Conservation (phyloP, 2,329 filamentous ascomycete genomes). For the Aspergillus thermomutatus region DNA sequence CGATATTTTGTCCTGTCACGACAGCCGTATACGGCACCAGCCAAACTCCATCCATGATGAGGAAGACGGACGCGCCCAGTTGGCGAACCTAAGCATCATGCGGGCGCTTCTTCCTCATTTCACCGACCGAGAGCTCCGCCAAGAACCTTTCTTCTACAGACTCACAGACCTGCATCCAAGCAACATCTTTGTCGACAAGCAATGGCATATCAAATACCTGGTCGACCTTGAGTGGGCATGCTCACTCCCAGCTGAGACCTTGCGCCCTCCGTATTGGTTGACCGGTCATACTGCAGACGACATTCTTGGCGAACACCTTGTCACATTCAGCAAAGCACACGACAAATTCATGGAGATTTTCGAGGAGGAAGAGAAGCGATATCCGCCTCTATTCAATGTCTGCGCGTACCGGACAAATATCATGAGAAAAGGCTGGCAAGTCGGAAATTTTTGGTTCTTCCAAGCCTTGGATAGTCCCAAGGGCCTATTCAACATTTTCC, state of each 20-base stretch:
- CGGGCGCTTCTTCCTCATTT: constrained; percentile 25
- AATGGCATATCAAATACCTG: constrained; percentile 21
- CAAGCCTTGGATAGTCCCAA: constrained; percentile 24
- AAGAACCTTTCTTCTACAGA: constrained; percentile 32
- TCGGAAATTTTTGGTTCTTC: constrained; percentile 26
- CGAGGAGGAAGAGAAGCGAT: constrained; percentile 15
- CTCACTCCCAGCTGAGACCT: constrained; percentile 18
- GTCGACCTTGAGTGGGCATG: constrained; percentile 25
- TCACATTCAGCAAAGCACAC: constrained; percentile 9
- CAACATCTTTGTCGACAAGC: constrained; percentile 24
- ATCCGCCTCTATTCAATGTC: constrained; percentile 1
- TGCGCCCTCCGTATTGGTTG: constrained; percentile 23
- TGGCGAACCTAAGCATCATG: constrained; percentile 29
- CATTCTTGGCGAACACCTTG: constrained; percentile 6
- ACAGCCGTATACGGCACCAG: constrained; percentile 32
- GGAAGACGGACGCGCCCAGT: constrained; percentile 28
- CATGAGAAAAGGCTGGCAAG: constrained; percentile 23
- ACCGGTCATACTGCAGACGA: constrained; percentile 13
- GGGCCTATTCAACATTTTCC: constrained; percentile 23
- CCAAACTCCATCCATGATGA: constrained; percentile 30
- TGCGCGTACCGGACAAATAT: constrained; percentile 8
- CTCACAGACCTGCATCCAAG: constrained; percentile 43
- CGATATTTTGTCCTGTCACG: constrained; percentile 33
- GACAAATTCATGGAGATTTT: constrained; percentile 19
- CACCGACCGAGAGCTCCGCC: constrained; percentile 25